Conservation (phyloP, 495 filamentous ascomycete species). For the Bacidia rubella region DNA sequence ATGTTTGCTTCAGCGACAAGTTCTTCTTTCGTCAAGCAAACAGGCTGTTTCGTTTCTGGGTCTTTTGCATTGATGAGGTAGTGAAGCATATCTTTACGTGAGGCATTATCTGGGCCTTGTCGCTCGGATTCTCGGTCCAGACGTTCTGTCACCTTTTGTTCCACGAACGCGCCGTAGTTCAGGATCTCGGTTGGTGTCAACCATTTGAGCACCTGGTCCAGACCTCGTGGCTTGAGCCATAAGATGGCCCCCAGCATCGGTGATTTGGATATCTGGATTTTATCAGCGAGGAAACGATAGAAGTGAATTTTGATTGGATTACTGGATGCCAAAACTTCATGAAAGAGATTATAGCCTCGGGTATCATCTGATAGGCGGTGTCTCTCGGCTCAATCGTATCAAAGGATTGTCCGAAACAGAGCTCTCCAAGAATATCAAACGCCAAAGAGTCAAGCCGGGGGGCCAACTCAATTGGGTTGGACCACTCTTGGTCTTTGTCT, state of each 20-base stretch:
- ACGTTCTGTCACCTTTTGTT: not conserved
- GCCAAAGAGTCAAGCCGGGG: slow-evolving; percentile 18
- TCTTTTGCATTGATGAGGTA: slow-evolving; percentile 21
- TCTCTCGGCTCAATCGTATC: slow-evolving; percentile 16
- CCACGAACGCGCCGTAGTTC: slow-evolving; percentile 3
- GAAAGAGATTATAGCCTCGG: slow-evolving; percentile 14
- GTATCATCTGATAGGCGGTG: slow-evolving; percentile 16
- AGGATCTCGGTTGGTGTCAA: not conserved
- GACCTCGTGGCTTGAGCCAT: slow-evolving; percentile 14
- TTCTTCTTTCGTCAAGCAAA: slow-evolving; percentile 11
- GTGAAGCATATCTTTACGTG: slow-evolving; percentile 24
- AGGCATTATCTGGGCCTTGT: not conserved
- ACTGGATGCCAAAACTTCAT: slow-evolving; percentile 8
- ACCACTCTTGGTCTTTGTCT: not conserved
- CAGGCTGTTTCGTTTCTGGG: slow-evolving; percentile 17
- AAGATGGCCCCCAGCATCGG: slow-evolving; percentile 7
- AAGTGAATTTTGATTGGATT: not conserved
- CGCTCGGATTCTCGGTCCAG: not conserved
- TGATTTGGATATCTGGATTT: slow-evolving; percentile 5
- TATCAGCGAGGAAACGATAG: slow-evolving; percentile 6
- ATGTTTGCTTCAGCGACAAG: slow-evolving; percentile 17
- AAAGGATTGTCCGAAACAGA: slow-evolving; percentile 25
- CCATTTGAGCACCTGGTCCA: slow-evolving; percentile 5
- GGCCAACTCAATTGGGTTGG: slow-evolving; percentile 11
- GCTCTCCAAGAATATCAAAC: slow-evolving; percentile 25